phyloP scores from a whole-genome alignment of 768 basidiomycete species.

The Auriscalpium microsporum region DNA sequence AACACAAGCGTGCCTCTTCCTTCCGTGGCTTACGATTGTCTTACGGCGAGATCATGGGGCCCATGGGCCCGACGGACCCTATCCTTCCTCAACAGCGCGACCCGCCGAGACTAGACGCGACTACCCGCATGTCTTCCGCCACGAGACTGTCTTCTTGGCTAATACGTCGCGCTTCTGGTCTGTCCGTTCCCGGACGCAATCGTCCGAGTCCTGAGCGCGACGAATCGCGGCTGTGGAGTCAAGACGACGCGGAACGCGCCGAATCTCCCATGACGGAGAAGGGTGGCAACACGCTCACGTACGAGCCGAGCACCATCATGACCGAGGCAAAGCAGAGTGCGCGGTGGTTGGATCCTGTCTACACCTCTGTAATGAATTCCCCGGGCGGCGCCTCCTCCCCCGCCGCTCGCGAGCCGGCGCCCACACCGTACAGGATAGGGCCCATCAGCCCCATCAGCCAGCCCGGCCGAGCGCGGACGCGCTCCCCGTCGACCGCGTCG shows the following conservation, averaged over 20 bases:
- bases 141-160: constrained; percentile 30
- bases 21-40: constrained; percentile 17
- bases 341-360: constrained; percentile 15
- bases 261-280: constrained; percentile 6
- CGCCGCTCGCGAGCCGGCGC: background rate
- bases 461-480: background rate
- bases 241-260: constrained; percentile 25
- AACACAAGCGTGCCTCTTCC: constrained; percentile 15
- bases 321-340: constrained; percentile 8
- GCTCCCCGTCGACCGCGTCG: background rate
- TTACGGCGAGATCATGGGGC: background rate
- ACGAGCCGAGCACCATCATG: background rate
- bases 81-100: background rate
- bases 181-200: constrained; percentile 21
- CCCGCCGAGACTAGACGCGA: background rate
- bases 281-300: background rate
- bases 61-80: background rate
- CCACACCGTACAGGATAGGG: background rate
- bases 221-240: constrained; percentile 24
- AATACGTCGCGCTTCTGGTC: constrained; percentile 14
- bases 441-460: background rate
- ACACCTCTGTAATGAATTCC: constrained; percentile 5
- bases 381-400: background rate
- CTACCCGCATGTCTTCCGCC: background rate
- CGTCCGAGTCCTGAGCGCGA: constrained; percentile 20